Base-by-base conservation (phyloP, 805 yeast genomes). In the Starmerella sirachaensis region DNA sequence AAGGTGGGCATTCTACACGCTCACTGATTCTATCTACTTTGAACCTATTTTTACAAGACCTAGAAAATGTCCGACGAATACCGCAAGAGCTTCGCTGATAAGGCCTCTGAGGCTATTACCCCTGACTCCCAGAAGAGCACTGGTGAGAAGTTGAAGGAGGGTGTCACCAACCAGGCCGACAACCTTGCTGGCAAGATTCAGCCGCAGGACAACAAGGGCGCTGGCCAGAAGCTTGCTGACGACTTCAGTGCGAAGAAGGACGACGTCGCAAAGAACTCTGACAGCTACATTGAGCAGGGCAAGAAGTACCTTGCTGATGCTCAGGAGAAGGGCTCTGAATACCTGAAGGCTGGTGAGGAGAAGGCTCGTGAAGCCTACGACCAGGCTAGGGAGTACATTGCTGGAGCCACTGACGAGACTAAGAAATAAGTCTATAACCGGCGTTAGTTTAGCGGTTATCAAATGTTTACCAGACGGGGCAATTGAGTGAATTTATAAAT, bases 11-110 rank as follows among this genome's bases (percentile, higher is more conserved):
- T 14, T 20, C 16, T 18, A 17, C 32, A 14, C 23, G 4, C 22
- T 10, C 2, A 10, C 11, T 50, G 86, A 64, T 55, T 84, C 84
- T 57, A 85, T 94, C 55, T 83, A 83, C 94, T 94, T 72, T 81
- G 84, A 14, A 5, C 11, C 14, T 8, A 11, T 17, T 18, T 22
- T 11, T n/a, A 8, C 26, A 33, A n/a, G n/a, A n/a, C n/a, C n/a
- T n/a, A n/a, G 8, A 40, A 32, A 33, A 51, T 51, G 55, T 49
- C 53, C 38, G 55, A 51, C 42, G 12, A 69, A 45, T 82, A 79
- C 54, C 79, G 94, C 78, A 83, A 84, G 66, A 64, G 71, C 58
- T 69, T 83, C 56, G 50, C 75, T 48, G 78, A 78, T 58, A 80
- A 82, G 63, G 63, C 71, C 50, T 41, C 69, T 37, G 93, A 83